Percentiles rank a stretch among this genome's conserved stretches.
Evolutionary conservation across 306 rosid species (phyloP).

Genomic region (Quercus alba): DNA sequence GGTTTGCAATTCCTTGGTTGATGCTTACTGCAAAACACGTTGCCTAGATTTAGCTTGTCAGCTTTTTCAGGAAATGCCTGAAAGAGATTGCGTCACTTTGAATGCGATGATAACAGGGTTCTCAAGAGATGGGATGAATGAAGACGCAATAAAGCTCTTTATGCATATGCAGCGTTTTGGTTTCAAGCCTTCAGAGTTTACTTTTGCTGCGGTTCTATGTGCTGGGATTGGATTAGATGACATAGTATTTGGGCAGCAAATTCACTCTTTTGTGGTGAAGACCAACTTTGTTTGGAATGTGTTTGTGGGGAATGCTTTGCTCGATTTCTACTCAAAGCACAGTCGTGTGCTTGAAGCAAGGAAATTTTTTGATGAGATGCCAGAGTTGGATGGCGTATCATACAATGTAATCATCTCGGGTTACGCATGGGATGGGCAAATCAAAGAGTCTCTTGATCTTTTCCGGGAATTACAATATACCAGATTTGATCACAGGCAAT

Average conservation of each 20-base stretch:
- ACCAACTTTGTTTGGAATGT: constrained; percentile 63
- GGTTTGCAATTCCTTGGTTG: constrained; percentile 86
- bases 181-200: constrained; percentile 62
- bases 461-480: constrained; percentile 55
- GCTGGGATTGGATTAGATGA: constrained; percentile 64
- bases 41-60: constrained; percentile 48
- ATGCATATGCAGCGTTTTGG: constrained; percentile 58
- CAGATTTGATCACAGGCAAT: constrained; percentile 60
- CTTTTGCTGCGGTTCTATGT: constrained; percentile 73
- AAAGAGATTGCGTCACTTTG: constrained; percentile 69
- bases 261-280: constrained; percentile 68
- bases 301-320: constrained; percentile 88
- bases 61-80: constrained; percentile 47
- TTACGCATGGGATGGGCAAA: constrained; percentile 56
- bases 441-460: constrained; percentile 46
- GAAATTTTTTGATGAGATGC: constrained; percentile 71
- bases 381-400: constrained; percentile 76
- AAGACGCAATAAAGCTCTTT: constrained; percentile 60
- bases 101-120: constrained; percentile 76
- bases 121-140: constrained; percentile 59
- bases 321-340: constrained; percentile 83
- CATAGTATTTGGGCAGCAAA: constrained; percentile 54
- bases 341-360: constrained; percentile 45
- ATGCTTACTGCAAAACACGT: constrained; percentile 69
- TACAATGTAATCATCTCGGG: constrained; percentile 67